Percentiles rank a stretch among this genome's conserved stretches.
Conservation (phyloP, 129 eudicot species). For the Erigeron canadensis region DNA sequence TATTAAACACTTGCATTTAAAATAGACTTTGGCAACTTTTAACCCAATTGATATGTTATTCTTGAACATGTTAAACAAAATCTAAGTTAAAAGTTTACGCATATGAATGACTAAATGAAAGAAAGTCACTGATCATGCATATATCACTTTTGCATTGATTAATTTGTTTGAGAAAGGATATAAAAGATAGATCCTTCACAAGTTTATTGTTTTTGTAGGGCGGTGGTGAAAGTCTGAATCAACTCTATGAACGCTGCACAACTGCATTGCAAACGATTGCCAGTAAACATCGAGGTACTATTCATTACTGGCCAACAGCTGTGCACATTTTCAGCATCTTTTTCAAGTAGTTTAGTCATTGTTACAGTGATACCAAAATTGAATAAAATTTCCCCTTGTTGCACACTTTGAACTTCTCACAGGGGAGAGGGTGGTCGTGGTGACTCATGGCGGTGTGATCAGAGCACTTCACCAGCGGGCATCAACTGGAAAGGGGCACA, state of each 20-base stretch:
- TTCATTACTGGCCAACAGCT: neutral
- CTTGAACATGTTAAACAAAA: no score
- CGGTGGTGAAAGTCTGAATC: constrained; percentile 89
- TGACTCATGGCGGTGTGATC: constrained; percentile 82
- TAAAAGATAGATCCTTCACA: neutral
- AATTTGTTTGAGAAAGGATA: neutral
- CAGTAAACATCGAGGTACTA: constrained; percentile 70
- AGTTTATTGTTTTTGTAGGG: constrained; percentile 48
- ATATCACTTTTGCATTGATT: neutral
- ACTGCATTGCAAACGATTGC: constrained; percentile 64
- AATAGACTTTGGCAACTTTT: neutral
- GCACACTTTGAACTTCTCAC: constrained; percentile 9
- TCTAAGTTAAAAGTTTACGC: neutral
- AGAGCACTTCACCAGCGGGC: constrained; percentile 69
- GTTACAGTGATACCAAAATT: neutral
- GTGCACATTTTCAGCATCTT: neutral
- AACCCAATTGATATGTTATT: neutral
- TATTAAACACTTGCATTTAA: neutral
- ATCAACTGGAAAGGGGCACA: constrained; percentile 31
- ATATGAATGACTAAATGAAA: neutral
- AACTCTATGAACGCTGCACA: constrained; percentile 76
- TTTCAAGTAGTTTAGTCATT: neutral
- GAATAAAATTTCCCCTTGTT: neutral
- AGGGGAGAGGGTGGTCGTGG: constrained; percentile 89
- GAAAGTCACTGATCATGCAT: neutral